A percentile compares a stretch with the other conserved stretches of the same genome.
Conservation (phyloP, 108 stramenopile genomes). For the Skeletonema tropicum region DNA sequence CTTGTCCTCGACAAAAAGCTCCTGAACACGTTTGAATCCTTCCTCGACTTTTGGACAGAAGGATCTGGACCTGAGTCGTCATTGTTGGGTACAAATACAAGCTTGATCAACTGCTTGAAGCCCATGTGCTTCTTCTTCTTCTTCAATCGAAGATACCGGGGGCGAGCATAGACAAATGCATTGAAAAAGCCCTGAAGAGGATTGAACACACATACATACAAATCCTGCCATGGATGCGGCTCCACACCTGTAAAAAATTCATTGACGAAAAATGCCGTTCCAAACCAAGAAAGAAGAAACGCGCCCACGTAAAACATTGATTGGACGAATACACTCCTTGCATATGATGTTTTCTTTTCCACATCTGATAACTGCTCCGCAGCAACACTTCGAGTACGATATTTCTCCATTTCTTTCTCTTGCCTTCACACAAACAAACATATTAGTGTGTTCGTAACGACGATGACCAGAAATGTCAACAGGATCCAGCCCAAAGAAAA, state of each 20-base stretch:
- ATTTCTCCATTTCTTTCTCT: neutral
- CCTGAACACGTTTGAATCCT: too few relatives aligned
- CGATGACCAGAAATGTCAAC: neutral
- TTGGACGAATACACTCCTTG: neutral
- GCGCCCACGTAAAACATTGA: neutral
- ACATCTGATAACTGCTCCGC: neutral
- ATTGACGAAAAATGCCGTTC: neutral
- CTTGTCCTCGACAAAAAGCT: too few relatives aligned
- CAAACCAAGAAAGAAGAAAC: neutral
- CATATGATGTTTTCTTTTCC: neutral
- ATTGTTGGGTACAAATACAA: neutral
- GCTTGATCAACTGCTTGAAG: neutral
- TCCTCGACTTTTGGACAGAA: too few relatives aligned
- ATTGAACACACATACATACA: neutral
- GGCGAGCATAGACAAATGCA: neutral
- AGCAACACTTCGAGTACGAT: neutral
- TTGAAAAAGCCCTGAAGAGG: neutral
- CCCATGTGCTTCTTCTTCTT: neutral
- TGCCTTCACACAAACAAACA: neutral
- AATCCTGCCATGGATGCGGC: neutral
- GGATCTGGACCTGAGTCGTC: too few relatives aligned
- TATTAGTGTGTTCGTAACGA: neutral
- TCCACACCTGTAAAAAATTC: too few relatives aligned
- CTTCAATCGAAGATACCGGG: neutral
- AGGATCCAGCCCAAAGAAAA: conserved; percentile 8